A percentile compares a stretch with the other conserved stretches of the same genome.
Conservation (phyloP, 1,284 basidiomycete species). For the Neolentinus lepideus region DNA sequence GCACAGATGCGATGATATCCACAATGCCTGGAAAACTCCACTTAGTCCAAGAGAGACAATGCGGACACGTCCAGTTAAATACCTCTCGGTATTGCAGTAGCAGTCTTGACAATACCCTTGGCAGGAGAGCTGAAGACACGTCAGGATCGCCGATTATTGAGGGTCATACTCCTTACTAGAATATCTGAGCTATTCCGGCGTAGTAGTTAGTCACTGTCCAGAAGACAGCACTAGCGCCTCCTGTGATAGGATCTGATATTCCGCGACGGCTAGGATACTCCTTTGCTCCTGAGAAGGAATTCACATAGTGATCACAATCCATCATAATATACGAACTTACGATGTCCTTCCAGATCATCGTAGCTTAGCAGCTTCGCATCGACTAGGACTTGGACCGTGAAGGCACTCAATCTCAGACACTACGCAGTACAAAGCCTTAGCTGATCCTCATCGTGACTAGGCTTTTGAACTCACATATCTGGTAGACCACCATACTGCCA, state of each 20-base stretch:
- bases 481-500: conserved; percentile 56
- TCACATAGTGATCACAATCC: not conserved
- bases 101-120: conserved; percentile 38
- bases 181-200: conserved; percentile 35
- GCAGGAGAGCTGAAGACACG: conserved; percentile 23
- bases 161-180: conserved; percentile 26
- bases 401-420: conserved; percentile 45
- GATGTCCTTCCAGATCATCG: conserved; percentile 38
- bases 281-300: conserved; percentile 32
- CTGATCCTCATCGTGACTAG: no score
- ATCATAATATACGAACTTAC: conserved; percentile 22
- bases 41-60: not conserved
- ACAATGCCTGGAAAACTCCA: conserved; percentile 28
- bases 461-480: conserved; percentile 36
- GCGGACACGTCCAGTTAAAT: no score
- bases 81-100: conserved; percentile 34
- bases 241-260: conserved; percentile 35
- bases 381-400: conserved; percentile 42
- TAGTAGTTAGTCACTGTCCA: conserved; percentile 42
- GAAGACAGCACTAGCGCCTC: conserved; percentile 40
- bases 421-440: conserved; percentile 11
- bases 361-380: conserved; percentile 37
- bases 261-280: conserved; percentile 40
- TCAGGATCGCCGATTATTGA: not conserved
- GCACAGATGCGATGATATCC: conserved; percentile 32